Evolutionary conservation across 306 rosid genomes (phyloP).

Genomic region (Cyclanthera cordifolia): DNA sequence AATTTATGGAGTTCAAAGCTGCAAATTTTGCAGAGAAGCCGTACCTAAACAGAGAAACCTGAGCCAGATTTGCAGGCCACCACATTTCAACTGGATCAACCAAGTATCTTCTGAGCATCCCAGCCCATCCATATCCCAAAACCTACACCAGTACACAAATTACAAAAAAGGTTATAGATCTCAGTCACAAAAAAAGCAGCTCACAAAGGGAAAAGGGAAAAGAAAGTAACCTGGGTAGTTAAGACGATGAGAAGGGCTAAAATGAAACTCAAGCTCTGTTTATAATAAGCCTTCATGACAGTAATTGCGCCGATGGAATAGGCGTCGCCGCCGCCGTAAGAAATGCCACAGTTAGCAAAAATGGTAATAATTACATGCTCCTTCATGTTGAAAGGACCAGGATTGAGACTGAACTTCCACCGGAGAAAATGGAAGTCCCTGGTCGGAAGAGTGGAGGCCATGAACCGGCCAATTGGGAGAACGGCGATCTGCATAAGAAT

Average conservation of each 20-base stretch:
- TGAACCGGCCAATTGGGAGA: slow-evolving; percentile 75
- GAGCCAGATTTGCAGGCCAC: slow-evolving; percentile 99
- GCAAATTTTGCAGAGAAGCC: not conserved
- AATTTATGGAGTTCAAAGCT: not conserved
- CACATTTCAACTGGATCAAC: slow-evolving; percentile 98
- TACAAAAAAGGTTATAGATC: not conserved
- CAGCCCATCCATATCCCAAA: slow-evolving; percentile 99
- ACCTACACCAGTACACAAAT: slow-evolving; percentile 33
- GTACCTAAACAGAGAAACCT: slow-evolving; percentile 93
- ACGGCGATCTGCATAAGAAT: slow-evolving; percentile 91
- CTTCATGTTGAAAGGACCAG: slow-evolving; percentile 87
- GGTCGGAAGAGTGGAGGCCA: slow-evolving; percentile 69
- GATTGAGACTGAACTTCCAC: slow-evolving; percentile 45
- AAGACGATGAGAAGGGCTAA: slow-evolving; percentile 65
- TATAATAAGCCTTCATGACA: slow-evolving; percentile 82
- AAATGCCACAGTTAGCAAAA: slow-evolving; percentile 79
- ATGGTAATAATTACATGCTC: slow-evolving; percentile 92
- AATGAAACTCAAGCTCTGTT: slow-evolving; percentile 54
- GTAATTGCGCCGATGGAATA: slow-evolving; percentile 96
- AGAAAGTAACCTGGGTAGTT: slow-evolving; percentile 53
- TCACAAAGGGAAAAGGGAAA: too few relatives aligned
- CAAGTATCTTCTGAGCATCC: slow-evolving; percentile 79
- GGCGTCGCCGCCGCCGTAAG: slow-evolving; percentile 87
- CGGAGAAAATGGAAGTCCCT: slow-evolving; percentile 31
- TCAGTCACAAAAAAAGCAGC: too few relatives aligned